Evolutionary conservation across 805 yeast genomes (phyloP), one percentile per base, ranked within the genome.

Genomic region (Sugiyamaella americana): DNA sequence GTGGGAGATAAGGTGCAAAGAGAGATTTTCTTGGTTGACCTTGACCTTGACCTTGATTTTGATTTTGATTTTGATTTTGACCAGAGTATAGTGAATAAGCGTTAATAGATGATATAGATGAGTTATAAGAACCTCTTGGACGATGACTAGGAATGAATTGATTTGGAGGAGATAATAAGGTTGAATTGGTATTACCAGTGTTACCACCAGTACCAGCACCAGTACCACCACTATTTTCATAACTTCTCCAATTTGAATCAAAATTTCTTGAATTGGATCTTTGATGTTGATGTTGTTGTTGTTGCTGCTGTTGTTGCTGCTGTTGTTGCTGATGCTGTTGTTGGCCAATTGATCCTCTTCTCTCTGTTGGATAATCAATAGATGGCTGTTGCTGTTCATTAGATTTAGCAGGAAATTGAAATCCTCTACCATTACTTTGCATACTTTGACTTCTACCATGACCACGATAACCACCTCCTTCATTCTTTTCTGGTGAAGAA

Each of bases 1-100:
- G 98, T 3, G 98, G 96, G 44, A 93, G 74, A 61, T 93, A 93
- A 4, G 98, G 98, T 13, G 97, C 95, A 70, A 93, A 93, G 43
- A 93, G 73, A 0, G 96, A 85, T 51, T 69, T 70, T 35, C 74
- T 63, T 45, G 66, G 65, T 48, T 50, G 53, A 10, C 51, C 51
- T 13, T 30, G 47, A n/a, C 73, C 70, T 21, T 67, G 62, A 47
- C 72, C 62, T 34, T 45, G 44, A 18, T 39, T 43, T 20, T 20
- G 47, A 5, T 26, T 24, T n/a, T 37, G 40, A 16, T 21, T 21
- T 20, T 13, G 21, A 26, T 13, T 26, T 37, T 13, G 51, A 53
- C 21, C 49, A 50, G 40, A 47, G 35, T 8, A 48, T 45, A 26
- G 8, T 26, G 32, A 26, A 41, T 48, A 58, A 5, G 51, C 57